Conservation (phyloP, 139 green algal species). For the Asterochloris erici region DNA sequence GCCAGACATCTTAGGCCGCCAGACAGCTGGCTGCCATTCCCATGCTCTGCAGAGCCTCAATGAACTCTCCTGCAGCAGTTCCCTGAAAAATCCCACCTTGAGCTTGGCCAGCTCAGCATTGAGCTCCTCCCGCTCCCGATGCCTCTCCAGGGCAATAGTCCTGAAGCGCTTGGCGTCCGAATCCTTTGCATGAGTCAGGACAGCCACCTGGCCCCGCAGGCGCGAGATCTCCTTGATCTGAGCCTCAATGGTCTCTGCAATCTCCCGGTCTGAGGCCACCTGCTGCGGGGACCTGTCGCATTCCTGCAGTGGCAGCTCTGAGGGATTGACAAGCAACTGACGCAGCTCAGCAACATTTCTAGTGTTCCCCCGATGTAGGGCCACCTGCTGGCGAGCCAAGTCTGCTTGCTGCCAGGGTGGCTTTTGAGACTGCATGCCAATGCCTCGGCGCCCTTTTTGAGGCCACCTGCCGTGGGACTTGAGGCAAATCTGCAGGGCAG, state of each 20-base stretch:
- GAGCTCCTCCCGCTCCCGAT: constrained; percentile 5
- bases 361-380: no score
- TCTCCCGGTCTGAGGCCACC: neutral
- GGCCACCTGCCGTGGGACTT: no score
- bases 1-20: neutral
- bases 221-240: neutral
- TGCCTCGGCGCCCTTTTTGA: no score
- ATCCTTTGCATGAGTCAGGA: constrained; percentile 5
- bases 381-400: no score
- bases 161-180: constrained; percentile 11
- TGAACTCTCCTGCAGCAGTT: neutral
- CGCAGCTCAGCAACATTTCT: no score
- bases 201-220: constrained; percentile 9
- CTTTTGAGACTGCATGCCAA: no score
- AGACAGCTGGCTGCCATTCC: neutral
- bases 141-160: constrained; percentile 2
- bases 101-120: constrained; percentile 9
- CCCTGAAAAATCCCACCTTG: neutral
- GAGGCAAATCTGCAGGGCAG: no score
- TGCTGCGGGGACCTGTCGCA: constrained; percentile 6
- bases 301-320: neutral
- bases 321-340: no score
- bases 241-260: neutral
- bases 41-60: neutral
- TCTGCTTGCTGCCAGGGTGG: no score